Evolutionary conservation across 441 rosid species (phyloP), one percentile per base, ranked within the genome.

Genomic region (Arabidopsis hybrid): DNA sequence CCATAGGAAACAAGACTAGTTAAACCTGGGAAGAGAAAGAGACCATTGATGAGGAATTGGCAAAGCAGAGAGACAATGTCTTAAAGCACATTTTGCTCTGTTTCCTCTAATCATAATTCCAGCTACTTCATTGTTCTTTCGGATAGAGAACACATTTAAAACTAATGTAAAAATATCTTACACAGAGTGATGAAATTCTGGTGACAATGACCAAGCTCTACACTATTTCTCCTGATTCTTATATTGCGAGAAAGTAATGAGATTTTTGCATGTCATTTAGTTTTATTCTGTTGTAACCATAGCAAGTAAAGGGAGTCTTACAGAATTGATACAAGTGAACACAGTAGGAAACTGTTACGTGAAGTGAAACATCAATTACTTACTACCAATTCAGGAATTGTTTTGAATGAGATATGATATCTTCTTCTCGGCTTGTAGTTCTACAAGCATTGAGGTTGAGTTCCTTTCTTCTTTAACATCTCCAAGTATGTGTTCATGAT

Each of bases 401-500:
- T 34, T 11, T 47, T 6, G 3, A 51, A 9, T 62, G 35, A 53
- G 50, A 46, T 65, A 52, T 50, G 55, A 52, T 52, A 42, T 21
- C 14, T 49, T 29, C n/a, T 18, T 59, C 58, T 59, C 67, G 35
- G 36, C 51, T 47, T 70, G 7, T 58, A 69, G 66, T 47, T 61
- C 31, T 26, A 45, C 34, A 57, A 34, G 4, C 53, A 46, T 35
- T 5, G n/a, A 58, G 58, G 56, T 29, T 69, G 11, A 47, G 35
- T 14, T 69, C 52, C 38, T 61, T 74, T 79, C 31, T 65, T 77
- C 67, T 76, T 72, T 60, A 69, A 43, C 80, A 80, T 72, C 76
- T 84, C 82, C 45, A 70, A 55, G 80, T 86, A 91, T 80, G 80
- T 78, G 40, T 77, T 67, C 71, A 85, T 78, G 71, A 92, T 88